Evolutionary conservation across 148 eudicot genomes (phyloP), one percentile per base, ranked within the genome.

Genomic region (Diospyros kaki): DNA sequence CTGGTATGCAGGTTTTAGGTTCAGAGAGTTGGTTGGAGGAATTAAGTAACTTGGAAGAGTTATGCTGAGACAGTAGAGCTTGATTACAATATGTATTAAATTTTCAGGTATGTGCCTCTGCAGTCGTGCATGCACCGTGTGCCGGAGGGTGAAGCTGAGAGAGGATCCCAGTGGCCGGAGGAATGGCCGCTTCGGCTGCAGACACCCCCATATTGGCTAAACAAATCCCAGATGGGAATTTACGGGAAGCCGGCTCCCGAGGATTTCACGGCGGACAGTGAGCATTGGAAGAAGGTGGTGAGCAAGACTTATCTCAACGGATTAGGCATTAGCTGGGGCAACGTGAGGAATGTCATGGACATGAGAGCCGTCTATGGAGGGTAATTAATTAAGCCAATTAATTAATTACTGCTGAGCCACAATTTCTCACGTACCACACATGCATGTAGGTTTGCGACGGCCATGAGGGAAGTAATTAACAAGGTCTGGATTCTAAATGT

Each of bases 321-420:
- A 62, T 72, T 91, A 6, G 94, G 94, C 44, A 85, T 93, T 73
- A 91, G 85, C 74, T 93, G 96, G 98, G 68, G 83, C 41, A 69
- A 78, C 56, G 90, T 91, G 65, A 89, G 97, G 77, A 91, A 93
- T 76, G 85, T 86, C 55, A 89, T 93, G 91, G 97, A 93, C 80
- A 89, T 91, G 94, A 83, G 94, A 85, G 96, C 98, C 66, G 98
- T 85, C 46, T 93, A 93, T 76, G 98, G 98, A 68, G 98, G 98
- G 93, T 93, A 84, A 41, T 42, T 10, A 69, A 61, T 6, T 17
- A 55, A 44, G 11, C 15, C 11, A 50, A n/a, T 14, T 12, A 40
- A 18, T 3, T 44, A 4, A 62, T 13, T 46, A 69, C 14, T 51
- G 51, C 9, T 28, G 28, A 48, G 52, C 52, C 6, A 8, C 52